Evolutionary conservation across 768 basidiomycete species (phyloP), one percentile per base, ranked within the genome.

Genomic region (Naganishia vaughanmartiniae): DNA sequence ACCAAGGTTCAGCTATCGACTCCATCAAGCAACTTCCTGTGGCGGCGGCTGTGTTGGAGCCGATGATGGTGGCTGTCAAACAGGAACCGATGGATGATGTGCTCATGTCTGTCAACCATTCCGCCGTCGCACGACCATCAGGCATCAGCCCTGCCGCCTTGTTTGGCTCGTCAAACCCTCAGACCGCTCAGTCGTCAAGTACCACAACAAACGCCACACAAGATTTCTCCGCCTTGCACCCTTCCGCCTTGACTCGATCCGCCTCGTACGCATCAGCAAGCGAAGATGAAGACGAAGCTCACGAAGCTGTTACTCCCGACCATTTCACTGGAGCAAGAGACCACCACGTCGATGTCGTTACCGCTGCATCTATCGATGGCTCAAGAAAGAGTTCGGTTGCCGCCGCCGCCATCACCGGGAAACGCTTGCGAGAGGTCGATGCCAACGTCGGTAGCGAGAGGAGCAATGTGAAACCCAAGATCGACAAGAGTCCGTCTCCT

Each of bases 341-440:
- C 39, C 60, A 45, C 46, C 60, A 45, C 26, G 39, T 63, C 7
- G 39, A 12, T 26, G 26, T 45, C 12, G 39, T 51, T 6, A 51
- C 48, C 6, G 3, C 48, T 51, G 48, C 48, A 21, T 51, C 48
- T 51, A n/a, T 51, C 6, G 48, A 26, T 6, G 60, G 39, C 5
- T 63, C 60, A 24, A 63, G 60, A 19, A 63, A 63, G 26, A 63
- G 60, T 30, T 63, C 60, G 0, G 66, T 67, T 21, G 66, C 34
- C 6, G 11, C 28, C 66, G 48, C 54, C 9, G 28, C 53, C 12
- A 36, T 21, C 17, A 33, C 31, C 9, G 60, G 45, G 17, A 67
- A 67, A 33, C 66, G 66, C 21, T 54, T 19, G 6, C 15, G 39
- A 12, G 66, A 55, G 54, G 24, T 21, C 4, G 66, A 55, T 12